A percentile compares a stretch with the other conserved stretches of the same genome.
phyloP scores from a whole-genome alignment of 768 basidiomycete genomes.

The Tricholoma hemisulphureum region DNA sequence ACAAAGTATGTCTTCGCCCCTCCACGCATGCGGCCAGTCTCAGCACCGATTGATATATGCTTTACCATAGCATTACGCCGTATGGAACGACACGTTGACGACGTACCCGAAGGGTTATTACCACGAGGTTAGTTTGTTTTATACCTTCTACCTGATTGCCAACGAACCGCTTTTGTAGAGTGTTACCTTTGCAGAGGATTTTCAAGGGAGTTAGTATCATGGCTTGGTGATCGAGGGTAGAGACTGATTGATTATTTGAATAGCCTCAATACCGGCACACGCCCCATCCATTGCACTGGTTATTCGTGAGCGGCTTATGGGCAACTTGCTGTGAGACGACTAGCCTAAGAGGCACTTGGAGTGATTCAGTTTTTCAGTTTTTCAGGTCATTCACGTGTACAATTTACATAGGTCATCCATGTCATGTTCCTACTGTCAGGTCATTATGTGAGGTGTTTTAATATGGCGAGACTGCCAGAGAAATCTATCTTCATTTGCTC shows the following conservation, averaged over 20 bases:
- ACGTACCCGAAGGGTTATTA: conserved; percentile 29
- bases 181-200: conserved; percentile 7
- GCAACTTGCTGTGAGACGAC: background rate
- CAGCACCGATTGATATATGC: background rate
- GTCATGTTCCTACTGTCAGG: too few species aligned
- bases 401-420: too few species aligned
- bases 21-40: background rate
- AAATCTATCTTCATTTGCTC: too few species aligned
- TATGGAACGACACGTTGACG: conserved; percentile 68
- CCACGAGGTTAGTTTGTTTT: conserved; percentile 22
- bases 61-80: conserved; percentile 50
- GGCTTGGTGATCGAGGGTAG: background rate
- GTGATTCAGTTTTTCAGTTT: too few species aligned
- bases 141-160: background rate
- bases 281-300: conserved; percentile 10
- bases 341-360: too few species aligned
- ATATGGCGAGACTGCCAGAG: too few species aligned
- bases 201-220: conserved; percentile 10
- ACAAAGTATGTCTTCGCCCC: conserved; percentile 26
- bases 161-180: background rate
- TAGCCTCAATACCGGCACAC: conserved; percentile 12
- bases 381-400: too few species aligned
- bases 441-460: too few species aligned
- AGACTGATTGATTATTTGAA: background rate
- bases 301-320: conserved; percentile 10